Evolutionary conservation across 2,329 filamentous ascomycete genomes (phyloP).

Genomic region (Ascochyta rabiei): DNA sequence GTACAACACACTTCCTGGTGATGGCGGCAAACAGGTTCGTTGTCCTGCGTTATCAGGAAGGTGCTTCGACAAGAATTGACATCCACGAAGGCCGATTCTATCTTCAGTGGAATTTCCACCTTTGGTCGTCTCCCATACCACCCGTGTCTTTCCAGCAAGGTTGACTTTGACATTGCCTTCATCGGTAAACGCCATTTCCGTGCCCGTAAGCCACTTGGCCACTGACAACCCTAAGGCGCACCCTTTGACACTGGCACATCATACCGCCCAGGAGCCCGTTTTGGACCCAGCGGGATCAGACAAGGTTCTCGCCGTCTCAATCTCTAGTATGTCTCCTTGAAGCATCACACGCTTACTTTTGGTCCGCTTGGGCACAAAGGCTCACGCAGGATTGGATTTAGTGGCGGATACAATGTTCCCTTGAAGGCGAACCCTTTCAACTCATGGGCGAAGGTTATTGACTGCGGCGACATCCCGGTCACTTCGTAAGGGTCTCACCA

Average conservation of each 20-base stretch:
- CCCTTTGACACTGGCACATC: conserved; percentile 88
- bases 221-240: conserved; percentile 59
- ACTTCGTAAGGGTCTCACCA: conserved; percentile 66
- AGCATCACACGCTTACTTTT: conserved; percentile 50
- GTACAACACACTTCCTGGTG: conserved; percentile 83
- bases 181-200: conserved; percentile 47
- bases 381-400: conserved; percentile 61
- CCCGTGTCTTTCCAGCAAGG: conserved; percentile 74
- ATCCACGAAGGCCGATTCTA: conserved; percentile 72
- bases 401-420: conserved; percentile 86
- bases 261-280: conserved; percentile 82
- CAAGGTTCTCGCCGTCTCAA: conserved; percentile 86
- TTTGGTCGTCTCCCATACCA: conserved; percentile 81
- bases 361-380: conserved; percentile 45
- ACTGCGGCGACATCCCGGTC: conserved; percentile 85
- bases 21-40: conserved; percentile 79
- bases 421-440: conserved; percentile 80
- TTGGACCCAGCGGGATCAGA: conserved; percentile 82
- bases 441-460: conserved; percentile 78
- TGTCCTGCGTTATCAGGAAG: background rate
- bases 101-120: conserved; percentile 87
- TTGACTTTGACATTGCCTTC: conserved; percentile 84
- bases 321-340: conserved; percentile 71
- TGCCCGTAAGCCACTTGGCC: too few relatives aligned
- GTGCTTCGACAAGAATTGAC: conserved; percentile 20